Evolutionary conservation across 1,139 yeast genomes (phyloP).

Genomic region (Taiozyma onychis): DNA sequence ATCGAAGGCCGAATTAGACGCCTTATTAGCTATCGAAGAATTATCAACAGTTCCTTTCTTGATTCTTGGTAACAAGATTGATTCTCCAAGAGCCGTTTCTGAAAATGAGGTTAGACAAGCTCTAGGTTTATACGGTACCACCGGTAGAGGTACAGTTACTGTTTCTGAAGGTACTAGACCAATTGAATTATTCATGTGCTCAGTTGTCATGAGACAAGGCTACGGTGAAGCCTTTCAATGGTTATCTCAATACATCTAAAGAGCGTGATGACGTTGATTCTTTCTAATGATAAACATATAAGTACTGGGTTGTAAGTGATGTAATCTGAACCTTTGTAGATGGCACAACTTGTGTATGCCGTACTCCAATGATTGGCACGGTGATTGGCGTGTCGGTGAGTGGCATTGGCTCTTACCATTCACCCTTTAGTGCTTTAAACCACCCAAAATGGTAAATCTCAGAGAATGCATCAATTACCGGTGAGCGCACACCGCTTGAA

Average conservation of each 20-base stretch:
- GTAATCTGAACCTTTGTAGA: background rate
- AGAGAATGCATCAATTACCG: background rate
- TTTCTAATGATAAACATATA: background rate
- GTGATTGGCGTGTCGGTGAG: no score
- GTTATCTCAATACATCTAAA: conserved; percentile 87
- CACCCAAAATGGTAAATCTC: no score
- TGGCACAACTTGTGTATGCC: no score
- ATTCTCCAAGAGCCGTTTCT: conserved; percentile 87
- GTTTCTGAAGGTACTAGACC: conserved; percentile 76
- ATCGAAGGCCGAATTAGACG: conserved; percentile 91
- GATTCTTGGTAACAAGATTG: conserved; percentile 94
- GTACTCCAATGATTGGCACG: no score
- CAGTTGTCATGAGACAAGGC: conserved; percentile 95
- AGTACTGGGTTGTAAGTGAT: background rate
- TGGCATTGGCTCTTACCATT: no score
- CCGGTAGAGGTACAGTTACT: conserved; percentile 76
- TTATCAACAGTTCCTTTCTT: conserved; percentile 85
- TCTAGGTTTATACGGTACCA: conserved; percentile 80
- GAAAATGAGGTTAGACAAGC: conserved; percentile 94
- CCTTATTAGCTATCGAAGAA: conserved; percentile 88
- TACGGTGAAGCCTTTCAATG: conserved; percentile 95
- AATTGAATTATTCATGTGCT: conserved; percentile 94
- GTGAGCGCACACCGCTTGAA: background rate
- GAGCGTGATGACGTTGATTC: background rate
- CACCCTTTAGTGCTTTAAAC: no score